A percentile compares a stretch with the other conserved stretches of the same genome.
These are phyloP conservation scores for Rhizoctonia solani DNA, from an alignment of 1,284 basidiomycete genomes.

Conservation along the genomic window DNA sequence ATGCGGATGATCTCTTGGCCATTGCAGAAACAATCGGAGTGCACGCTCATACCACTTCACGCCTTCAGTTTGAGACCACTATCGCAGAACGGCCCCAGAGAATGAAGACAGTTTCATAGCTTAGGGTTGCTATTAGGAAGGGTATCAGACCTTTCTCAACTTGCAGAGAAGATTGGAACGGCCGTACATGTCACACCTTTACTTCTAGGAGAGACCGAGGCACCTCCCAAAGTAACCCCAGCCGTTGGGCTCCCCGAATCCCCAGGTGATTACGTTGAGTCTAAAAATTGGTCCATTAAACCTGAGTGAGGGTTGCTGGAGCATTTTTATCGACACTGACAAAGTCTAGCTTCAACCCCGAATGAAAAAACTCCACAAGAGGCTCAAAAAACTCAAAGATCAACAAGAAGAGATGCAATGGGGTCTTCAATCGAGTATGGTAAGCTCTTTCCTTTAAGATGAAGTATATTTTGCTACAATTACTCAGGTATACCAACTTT, in stretches of 20 bases:
- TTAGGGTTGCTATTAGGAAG: slow-evolving; percentile 60
- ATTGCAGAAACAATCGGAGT: slow-evolving; percentile 63
- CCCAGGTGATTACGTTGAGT: slow-evolving; percentile 8
- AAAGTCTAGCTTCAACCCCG: slow-evolving; percentile 69
- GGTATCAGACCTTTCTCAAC: slow-evolving; percentile 58
- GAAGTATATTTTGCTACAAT: neutral
- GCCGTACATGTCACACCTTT: slow-evolving; percentile 53
- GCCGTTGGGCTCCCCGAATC: slow-evolving; percentile 34
- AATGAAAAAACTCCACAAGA: slow-evolving; percentile 59
- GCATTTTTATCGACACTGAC: too few relatives aligned
- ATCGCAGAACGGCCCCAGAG: slow-evolving; percentile 4
- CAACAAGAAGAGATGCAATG: slow-evolving; percentile 59
- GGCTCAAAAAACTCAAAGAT: slow-evolving; percentile 53
- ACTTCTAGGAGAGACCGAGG: slow-evolving; percentile 41
- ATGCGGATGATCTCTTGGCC: slow-evolving; percentile 64
- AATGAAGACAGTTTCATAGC: slow-evolving; percentile 55
- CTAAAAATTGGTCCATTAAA: slow-evolving; percentile 62
- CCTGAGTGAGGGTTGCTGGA: slow-evolving; percentile 61
- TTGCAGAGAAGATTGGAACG: slow-evolving; percentile 63
- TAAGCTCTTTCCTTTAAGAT: slow-evolving; percentile 44
- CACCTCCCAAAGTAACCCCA: slow-evolving; percentile 39
- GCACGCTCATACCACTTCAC: slow-evolving; percentile 62
- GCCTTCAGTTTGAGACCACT: slow-evolving; percentile 52
- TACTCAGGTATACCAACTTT: slow-evolving; percentile 67
- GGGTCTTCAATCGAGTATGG: slow-evolving; percentile 60